Percentiles rank a stretch among this genome's conserved stretches.
Evolutionary conservation across 495 filamentous ascomycete genomes (phyloP).

Genomic region (Podospora fimiseda): DNA sequence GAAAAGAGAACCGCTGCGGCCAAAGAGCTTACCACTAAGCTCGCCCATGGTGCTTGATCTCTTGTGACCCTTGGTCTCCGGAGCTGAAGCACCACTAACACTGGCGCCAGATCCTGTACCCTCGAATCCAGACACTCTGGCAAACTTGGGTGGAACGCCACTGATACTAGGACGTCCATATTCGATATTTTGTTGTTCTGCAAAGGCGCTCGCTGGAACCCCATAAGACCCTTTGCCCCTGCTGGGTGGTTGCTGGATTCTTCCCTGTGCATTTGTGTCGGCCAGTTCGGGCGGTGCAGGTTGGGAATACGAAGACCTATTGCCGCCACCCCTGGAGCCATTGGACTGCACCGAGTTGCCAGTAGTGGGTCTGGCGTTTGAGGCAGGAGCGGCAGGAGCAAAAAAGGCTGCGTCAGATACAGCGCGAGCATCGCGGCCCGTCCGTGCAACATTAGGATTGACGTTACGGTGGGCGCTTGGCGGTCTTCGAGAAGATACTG

Average conservation of each 20-base stretch:
- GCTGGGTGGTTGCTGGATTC: slow-evolving; percentile 78
- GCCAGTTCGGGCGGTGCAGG: slow-evolving; percentile 83
- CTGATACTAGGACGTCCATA: slow-evolving; percentile 57
- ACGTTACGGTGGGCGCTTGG: slow-evolving; percentile 42
- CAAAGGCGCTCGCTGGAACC: slow-evolving; percentile 53
- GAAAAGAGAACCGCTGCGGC: slow-evolving; percentile 73
- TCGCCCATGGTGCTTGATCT: slow-evolving; percentile 84
- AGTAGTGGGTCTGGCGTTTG: slow-evolving; percentile 64
- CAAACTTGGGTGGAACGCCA: slow-evolving; percentile 46
- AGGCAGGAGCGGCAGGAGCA: slow-evolving; percentile 32
- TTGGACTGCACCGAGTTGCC: slow-evolving; percentile 74
- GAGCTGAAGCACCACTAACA: neutral
- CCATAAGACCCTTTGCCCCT: slow-evolving; percentile 62
- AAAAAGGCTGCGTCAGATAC: slow-evolving; percentile 44
- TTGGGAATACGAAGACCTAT: slow-evolving; percentile 81
- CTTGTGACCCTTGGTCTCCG: slow-evolving; percentile 66
- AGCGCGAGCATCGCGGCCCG: slow-evolving; percentile 49
- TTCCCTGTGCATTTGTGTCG: slow-evolving; percentile 83
- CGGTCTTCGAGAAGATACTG: slow-evolving; percentile 37
- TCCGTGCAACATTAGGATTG: slow-evolving; percentile 38
- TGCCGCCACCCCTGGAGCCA: slow-evolving; percentile 56
- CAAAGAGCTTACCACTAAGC: slow-evolving; percentile 69
- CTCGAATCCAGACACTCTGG: slow-evolving; percentile 40
- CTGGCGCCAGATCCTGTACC: neutral
- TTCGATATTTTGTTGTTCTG: slow-evolving; percentile 43